phyloP scores from a whole-genome alignment of 495 filamentous ascomycete genomes.

The Hypoxylon lenormandii region DNA sequence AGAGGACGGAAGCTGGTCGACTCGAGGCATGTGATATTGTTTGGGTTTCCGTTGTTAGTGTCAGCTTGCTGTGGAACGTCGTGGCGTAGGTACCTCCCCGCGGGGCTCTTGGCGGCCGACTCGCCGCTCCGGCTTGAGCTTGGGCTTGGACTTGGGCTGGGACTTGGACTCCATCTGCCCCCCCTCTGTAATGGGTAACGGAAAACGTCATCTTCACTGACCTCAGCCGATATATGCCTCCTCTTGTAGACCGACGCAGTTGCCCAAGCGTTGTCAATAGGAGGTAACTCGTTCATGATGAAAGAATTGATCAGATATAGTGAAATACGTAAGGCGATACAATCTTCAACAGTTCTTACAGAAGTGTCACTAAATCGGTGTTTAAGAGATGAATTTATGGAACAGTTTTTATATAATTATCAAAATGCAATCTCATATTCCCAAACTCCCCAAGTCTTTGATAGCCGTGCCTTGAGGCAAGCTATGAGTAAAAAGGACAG shows the following conservation, averaged over 20 bases:
- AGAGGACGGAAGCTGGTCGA: slow-evolving; percentile 10
- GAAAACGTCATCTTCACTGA: slow-evolving; percentile 32
- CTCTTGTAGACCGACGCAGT: not conserved
- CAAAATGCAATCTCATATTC: slow-evolving; percentile 37
- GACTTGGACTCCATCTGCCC: slow-evolving; percentile 1
- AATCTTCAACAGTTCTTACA: too few species aligned
- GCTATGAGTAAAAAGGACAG: slow-evolving; percentile 29
- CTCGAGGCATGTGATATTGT: slow-evolving; percentile 36
- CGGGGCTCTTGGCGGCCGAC: slow-evolving; percentile 40
- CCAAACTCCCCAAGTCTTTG: slow-evolving; percentile 25
- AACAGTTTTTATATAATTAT: slow-evolving; percentile 2
- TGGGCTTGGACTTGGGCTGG: not conserved
- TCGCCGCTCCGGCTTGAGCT: slow-evolving; percentile 5
- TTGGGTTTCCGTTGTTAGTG: slow-evolving; percentile 21
- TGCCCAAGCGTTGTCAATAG: not conserved
- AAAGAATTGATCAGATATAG: not conserved
- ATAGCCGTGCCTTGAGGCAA: slow-evolving; percentile 18
- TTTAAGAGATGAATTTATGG: too few species aligned
- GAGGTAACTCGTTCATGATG: not conserved
- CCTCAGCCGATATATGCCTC: too few species aligned
- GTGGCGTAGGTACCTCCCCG: not conserved
- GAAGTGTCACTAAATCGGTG: too few species aligned
- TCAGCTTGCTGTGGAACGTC: slow-evolving; percentile 17
- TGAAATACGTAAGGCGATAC: too few species aligned
- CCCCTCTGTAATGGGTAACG: not conserved